Base-by-base conservation (phyloP, 1,139 yeast species). In the Debaryomyces robertsiae region DNA sequence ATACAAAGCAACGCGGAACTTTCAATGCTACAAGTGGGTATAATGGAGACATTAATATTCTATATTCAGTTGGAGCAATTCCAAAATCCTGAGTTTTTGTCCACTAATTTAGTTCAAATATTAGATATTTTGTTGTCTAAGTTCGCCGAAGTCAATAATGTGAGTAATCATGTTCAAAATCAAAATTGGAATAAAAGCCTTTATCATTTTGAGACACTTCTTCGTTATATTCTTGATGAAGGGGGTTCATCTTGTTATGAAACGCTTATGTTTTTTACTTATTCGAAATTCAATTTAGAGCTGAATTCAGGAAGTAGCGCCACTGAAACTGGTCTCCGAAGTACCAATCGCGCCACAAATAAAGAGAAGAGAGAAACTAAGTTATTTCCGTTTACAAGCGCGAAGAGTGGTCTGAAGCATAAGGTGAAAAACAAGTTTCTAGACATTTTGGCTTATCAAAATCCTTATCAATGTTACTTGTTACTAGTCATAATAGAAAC, bases 1-100 rank as follows among this genome's bases (percentile, higher is more conserved):
- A 59, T 63, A n/a, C 47, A 55, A 14, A 30, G 52, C 1, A 51
- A 52, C 36, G 49, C 61, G 1, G 60, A 58, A 27, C 41, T 48
- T 9, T 46, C 55, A 10, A 51, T 68, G 27, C 48, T 49, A 15
- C 73, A 70, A 44, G 50, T 64, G 2, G 69, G 75, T 11, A 47
- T 67, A 2, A 55, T 62, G 7, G 74, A 71, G 44, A 46, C 72
- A 0, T 43, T 72, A 16, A 55, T 71, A 2, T 55, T 68, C 25
- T 72, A 68, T 48, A 51, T 69, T 28, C 77, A 73, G 49, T 55
- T 73, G 23, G 73, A 70, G 46, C 75, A 67, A 46, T 67, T 71
- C 41, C 77, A 72, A 47, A 63, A 68, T 41, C 54, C 65, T 0
- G 75, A 70, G 22, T 73, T 50, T 41, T 57, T 72, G 30, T 52